Evolutionary conservation across 1,284 basidiomycete genomes (phyloP).

Genomic region (Mycena sp.): DNA sequence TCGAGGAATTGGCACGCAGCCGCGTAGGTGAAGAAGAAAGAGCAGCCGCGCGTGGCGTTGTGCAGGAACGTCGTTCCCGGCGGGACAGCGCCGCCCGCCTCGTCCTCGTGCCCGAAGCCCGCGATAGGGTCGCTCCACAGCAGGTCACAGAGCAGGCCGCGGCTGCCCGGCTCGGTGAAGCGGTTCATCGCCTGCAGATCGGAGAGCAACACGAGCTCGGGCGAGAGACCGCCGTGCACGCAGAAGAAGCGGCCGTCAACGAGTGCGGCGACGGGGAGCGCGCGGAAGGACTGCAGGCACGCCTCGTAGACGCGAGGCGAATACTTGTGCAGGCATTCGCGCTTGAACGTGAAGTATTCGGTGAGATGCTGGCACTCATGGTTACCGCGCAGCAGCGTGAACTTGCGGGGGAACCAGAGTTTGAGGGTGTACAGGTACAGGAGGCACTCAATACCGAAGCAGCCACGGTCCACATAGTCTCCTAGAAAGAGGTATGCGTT

Average conservation of each 20-base stretch:
- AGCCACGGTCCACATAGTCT: constrained; percentile 98
- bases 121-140: constrained; percentile 95
- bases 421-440: constrained; percentile 93
- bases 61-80: constrained; percentile 76
- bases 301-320: constrained; percentile 89
- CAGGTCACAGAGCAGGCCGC: constrained; percentile 93
- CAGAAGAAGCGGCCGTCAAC: constrained; percentile 98
- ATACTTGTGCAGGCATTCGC: constrained; percentile 96
- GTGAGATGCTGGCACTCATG: constrained; percentile 98
- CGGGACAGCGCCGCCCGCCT: constrained; percentile 47
- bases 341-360: constrained; percentile 97
- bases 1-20: constrained; percentile 96
- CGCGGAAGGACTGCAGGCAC: constrained; percentile 91
- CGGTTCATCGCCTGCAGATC: constrained; percentile 88
- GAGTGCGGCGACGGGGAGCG: constrained; percentile 90
- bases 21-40: constrained; percentile 95
- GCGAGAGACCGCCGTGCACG: constrained; percentile 96
- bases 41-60: constrained; percentile 93
- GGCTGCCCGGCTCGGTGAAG: constrained; percentile 94
- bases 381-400: constrained; percentile 94
- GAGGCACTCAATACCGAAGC: constrained; percentile 95
- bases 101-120: constrained; percentile 73
- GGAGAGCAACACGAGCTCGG: constrained; percentile 84
- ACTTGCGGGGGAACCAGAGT: constrained; percentile 92
- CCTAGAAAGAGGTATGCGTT: constrained; percentile 97